Base-by-base conservation (phyloP, 371 early-diverging fungal species). In the Umbelopsis sp. region DNA sequence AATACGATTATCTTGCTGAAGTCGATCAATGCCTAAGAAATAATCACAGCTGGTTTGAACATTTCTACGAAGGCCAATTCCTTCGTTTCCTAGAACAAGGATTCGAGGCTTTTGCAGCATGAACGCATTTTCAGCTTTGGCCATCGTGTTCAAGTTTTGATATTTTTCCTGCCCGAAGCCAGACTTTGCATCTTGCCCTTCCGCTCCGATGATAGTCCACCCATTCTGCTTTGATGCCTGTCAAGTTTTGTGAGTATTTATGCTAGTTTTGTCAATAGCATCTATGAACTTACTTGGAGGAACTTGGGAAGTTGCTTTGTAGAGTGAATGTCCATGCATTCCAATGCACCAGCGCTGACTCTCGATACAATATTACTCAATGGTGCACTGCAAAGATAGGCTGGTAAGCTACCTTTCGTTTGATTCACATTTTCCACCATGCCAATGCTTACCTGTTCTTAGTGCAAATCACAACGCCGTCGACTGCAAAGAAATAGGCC, bases 41-140 rank as follows among this genome's bases (percentile, higher is more conserved):
- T 77, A 74, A 35, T 79, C 65, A 63, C 89, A 80, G 10, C 72
- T 78, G 14, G 65, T 63, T 37, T 76, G 76, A 0, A 91, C 80
- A 63, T 79, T 75, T 11, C 74, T 75, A 2, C 88, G 72, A 38
- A 91, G 53, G 1, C 91, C 91, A 8, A 62, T 65, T 1, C 89
- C 91, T 76, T 91, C 91, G 65, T 83, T 88, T 1, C 91, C 91
- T n/a, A 91, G 68, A 0, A 91, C 91, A 11, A 91, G 72, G 25
- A 91, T 75, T 9, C 71, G 65, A 2, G 83, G 83, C 20, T 69
- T 63, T 24, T 76, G 63, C 0, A 52, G 18, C 1, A 35, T n/a
- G 2, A 51, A 25, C n/a, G 53, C 14, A 4, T 35, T 25, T 48
- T 51, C 66, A 10, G 50, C 9, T 8, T 35, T 4, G 32, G 9